Evolutionary conservation across 2,329 filamentous ascomycete species (phyloP), one percentile per base, ranked within the genome.

Genomic region (Ascochyta fabae): DNA sequence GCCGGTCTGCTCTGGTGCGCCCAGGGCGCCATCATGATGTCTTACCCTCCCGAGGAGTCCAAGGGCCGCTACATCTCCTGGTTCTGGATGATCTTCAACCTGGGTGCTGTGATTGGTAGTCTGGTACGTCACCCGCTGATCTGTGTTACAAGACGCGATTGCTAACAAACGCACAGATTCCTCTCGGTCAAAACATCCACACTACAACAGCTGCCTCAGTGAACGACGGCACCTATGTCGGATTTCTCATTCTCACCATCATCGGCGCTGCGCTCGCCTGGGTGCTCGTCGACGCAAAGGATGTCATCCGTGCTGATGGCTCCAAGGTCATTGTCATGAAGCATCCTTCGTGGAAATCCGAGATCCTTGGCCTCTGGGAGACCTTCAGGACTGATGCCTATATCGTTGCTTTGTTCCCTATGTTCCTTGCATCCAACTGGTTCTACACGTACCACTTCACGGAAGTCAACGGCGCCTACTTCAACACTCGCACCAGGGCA

Each of bases 81-180:
- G 80, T 96, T 96, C 79, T 96, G 93, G 93, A 87, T 92, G 74
- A 96, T 97, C 69, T 97, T 96, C 83, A 96, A 96, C 77, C 77
- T 93, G 56, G 93, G 93, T 66, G 92, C 88, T 67, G 92, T 96
- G 58, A 91, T 97, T 74, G 93, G 93, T 59, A 87, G 88, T 69
- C 72, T 87, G 79, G 84, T 86, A 76, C 73, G 82, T 73, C 53
- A 77, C 35, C n/a, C 52, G 26, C 40, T 44, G 26, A 36, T 56
- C 50, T 57, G 43, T 88, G 67, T 78, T 51, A 43, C 43, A 22
- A 43, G 38, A 15, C 45, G 8, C 27, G 34, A 36, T 43, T 39
- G 47, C 62, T 66, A 44, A 67, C 52, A 34, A 29, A 46, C n/a
- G 24, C 39, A n/a, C 58, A 84, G 81, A 90, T 92, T 58, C 88